Evolutionary conservation across 768 basidiomycete genomes (phyloP).

Genomic region (Leccinum longicurvipes): DNA sequence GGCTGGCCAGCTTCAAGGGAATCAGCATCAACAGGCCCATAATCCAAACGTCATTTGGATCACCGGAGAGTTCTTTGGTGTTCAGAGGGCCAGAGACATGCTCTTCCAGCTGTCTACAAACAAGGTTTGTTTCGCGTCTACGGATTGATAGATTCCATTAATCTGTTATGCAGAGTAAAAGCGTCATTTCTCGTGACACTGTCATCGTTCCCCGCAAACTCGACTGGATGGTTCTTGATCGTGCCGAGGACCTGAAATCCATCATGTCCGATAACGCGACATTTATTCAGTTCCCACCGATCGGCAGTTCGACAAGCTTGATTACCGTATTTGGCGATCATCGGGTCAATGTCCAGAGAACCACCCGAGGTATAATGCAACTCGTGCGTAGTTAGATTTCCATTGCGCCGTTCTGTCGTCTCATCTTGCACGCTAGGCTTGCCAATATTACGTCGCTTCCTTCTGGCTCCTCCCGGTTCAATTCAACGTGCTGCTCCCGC

Average conservation of each 20-base stretch:
- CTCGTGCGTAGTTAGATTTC: conserved; percentile 57
- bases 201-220: conserved; percentile 94
- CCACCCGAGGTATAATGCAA: conserved; percentile 91
- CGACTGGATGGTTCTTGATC: conserved; percentile 98
- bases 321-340: conserved; percentile 94
- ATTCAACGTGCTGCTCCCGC: conserved; percentile 88
- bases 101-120: conserved; percentile 80
- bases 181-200: conserved; percentile 87
- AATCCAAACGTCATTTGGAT: conserved; percentile 87
- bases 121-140: conserved; percentile 52
- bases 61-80: conserved; percentile 96
- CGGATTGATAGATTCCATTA: neutral
- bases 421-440: conserved; percentile 54
- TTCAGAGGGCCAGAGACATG: conserved; percentile 94
- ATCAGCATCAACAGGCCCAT: conserved; percentile 40
- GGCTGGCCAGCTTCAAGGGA: conserved; percentile 16
- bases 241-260: conserved; percentile 86
- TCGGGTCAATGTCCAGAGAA: conserved; percentile 90
- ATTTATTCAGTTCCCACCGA: conserved; percentile 88
- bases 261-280: conserved; percentile 97
- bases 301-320: conserved; percentile 89
- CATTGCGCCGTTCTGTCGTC: conserved; percentile 19
- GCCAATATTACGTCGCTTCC: conserved; percentile 94
- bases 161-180: conserved; percentile 61
- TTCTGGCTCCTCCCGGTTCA: conserved; percentile 95